Percentiles rank a stretch among this genome's conserved stretches.
Evolutionary conservation across 345 rosid genomes (phyloP).

Genomic region (Eucalyptus albens): DNA sequence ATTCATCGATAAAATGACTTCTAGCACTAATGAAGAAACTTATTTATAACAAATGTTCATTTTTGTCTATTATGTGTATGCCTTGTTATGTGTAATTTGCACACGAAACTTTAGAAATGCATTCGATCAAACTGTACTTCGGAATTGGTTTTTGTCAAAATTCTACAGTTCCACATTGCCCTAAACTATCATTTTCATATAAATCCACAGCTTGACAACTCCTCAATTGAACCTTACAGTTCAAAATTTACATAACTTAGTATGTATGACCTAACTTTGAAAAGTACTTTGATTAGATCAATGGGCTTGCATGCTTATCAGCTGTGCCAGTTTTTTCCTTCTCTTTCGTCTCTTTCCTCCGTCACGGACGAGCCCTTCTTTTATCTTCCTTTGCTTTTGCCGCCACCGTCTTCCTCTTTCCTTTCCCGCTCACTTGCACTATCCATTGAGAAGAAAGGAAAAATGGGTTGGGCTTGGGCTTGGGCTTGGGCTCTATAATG

Average conservation of each 20-base stretch:
- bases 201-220: neutral
- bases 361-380: neutral
- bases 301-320: too few relatives aligned
- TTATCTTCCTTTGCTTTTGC: neutral
- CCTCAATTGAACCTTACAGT: too few relatives aligned
- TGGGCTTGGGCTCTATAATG: neutral
- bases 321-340: too few relatives aligned
- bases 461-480: neutral
- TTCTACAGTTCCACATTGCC: neutral
- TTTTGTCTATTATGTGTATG: too few relatives aligned
- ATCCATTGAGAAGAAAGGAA: neutral
- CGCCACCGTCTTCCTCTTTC: neutral
- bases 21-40: neutral
- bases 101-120: too few relatives aligned
- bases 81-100: neutral
- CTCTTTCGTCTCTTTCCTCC: neutral
- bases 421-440: neutral
- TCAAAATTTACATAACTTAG: neutral
- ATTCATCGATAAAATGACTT: too few relatives aligned
- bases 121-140: accelerated
- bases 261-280: too few relatives aligned
- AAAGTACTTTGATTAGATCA: too few relatives aligned
- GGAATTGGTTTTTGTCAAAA: neutral
- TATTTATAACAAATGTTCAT: neutral
- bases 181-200: neutral